phyloP scores from a whole-genome alignment of 2,329 filamentous ascomycete genomes.

The Pleomassaria siparia region DNA sequence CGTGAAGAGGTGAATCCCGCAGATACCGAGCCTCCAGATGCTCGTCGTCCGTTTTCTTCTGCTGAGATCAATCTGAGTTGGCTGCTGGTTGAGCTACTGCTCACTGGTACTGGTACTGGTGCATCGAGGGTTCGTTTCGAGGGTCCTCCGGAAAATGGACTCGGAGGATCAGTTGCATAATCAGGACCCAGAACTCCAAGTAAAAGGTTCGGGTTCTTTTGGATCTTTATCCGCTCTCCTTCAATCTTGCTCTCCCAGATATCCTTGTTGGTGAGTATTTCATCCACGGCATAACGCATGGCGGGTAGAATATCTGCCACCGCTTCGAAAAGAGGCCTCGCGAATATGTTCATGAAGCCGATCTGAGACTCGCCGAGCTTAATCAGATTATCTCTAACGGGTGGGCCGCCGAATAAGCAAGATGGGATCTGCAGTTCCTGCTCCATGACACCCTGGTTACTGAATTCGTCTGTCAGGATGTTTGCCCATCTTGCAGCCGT shows the following conservation, averaged over 20 bases:
- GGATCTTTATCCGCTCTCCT: constrained; percentile 60
- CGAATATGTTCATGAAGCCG: constrained; percentile 95
- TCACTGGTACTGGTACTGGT: constrained; percentile 8
- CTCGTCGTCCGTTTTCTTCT: constrained; percentile 27
- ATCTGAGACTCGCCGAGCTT: constrained; percentile 87
- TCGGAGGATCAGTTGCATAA: constrained; percentile 34
- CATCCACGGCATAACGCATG: constrained; percentile 80
- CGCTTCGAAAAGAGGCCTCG: constrained; percentile 85
- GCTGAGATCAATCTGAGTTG: constrained; percentile 5
- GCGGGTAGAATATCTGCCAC: constrained; percentile 83
- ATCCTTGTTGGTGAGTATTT: constrained; percentile 74
- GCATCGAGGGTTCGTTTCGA: constrained; percentile 11
- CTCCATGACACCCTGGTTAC: constrained; percentile 91
- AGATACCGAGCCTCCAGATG: constrained; percentile 30
- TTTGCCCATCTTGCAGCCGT: constrained; percentile 87
- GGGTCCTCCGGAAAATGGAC: constrained; percentile 34
- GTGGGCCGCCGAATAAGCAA: constrained; percentile 76
- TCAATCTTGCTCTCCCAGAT: constrained; percentile 71
- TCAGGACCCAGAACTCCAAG: constrained; percentile 24
- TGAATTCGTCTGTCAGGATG: constrained; percentile 93
- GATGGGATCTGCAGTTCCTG: constrained; percentile 82
- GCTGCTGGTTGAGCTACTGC: constrained; percentile 9
- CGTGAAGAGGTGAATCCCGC: constrained; percentile 24
- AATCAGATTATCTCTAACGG: constrained; percentile 78
- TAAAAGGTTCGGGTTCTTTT: constrained; percentile 28